phyloP scores from a whole-genome alignment of 345 rosid genomes.

The Turritis glabra region DNA sequence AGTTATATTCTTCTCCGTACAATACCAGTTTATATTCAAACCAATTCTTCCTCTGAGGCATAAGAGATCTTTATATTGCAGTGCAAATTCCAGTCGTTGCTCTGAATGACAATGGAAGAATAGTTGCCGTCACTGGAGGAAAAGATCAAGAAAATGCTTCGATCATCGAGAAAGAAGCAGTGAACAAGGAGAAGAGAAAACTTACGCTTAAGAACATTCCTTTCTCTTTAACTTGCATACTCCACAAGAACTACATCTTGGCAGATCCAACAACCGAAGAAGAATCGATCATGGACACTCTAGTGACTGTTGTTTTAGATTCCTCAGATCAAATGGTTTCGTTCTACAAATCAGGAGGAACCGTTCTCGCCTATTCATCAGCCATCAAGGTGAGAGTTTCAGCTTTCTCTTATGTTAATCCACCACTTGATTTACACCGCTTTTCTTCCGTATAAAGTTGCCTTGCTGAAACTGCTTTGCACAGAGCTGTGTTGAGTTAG shows the following conservation, averaged over 20 bases:
- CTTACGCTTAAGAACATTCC: conserved; percentile 63
- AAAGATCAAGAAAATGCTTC: conserved; percentile 39
- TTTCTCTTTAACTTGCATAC: conserved; percentile 72
- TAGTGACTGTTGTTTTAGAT: conserved; percentile 70
- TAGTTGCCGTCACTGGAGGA: conserved; percentile 53
- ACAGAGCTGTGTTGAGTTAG: conserved; percentile 38
- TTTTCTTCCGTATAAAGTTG: neutral
- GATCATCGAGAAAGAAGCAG: conserved; percentile 52
- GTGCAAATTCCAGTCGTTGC: conserved; percentile 85
- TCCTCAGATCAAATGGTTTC: conserved; percentile 68
- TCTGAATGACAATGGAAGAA: conserved; percentile 75
- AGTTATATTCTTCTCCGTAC: neutral
- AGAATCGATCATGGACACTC: conserved; percentile 84
- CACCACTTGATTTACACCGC: neutral
- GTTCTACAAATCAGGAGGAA: conserved; percentile 83
- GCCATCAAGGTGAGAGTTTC: conserved; percentile 60
- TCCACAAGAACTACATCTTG: conserved; percentile 74
- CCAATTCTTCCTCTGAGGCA: conserved; percentile 12
- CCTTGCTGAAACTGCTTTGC: neutral
- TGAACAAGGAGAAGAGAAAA: conserved; percentile 76
- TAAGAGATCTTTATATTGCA: conserved; percentile 36
- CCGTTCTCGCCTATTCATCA: conserved; percentile 61
- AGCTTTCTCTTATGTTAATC: neutral
- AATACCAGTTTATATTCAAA: neutral
- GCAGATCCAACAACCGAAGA: conserved; percentile 93